A percentile compares a stretch with the other conserved stretches of the same genome.
phyloP scores from a whole-genome alignment of 2,329 filamentous ascomycete species.

The Cucurbitaria berberidis region DNA sequence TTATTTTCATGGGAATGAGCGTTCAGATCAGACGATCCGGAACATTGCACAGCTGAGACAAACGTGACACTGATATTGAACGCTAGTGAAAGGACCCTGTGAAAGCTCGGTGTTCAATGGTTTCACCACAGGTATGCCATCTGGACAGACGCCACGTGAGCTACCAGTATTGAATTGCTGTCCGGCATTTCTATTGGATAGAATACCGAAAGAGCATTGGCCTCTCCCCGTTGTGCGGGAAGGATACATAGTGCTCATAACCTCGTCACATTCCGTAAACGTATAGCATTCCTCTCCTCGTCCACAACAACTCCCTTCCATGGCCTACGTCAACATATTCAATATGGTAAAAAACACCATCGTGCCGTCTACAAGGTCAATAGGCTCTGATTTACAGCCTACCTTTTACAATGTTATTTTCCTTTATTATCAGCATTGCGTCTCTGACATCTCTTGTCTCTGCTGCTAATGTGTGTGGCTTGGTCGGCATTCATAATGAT shows the following conservation, averaged over 20 bases:
- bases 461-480: slow-evolving; percentile 12
- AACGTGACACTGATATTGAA: no score
- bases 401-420: not conserved
- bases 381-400: not conserved
- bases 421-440: not conserved
- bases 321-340: not conserved
- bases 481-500: slow-evolving; percentile 15
- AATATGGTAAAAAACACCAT: not conserved
- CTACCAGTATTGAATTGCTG: not conserved
- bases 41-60: no score
- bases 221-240: not conserved
- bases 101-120: not conserved
- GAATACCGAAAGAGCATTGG: not conserved
- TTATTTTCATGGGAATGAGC: no score
- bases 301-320: not conserved
- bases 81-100: no score
- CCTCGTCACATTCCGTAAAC: not conserved
- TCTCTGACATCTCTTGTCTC: not conserved
- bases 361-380: not conserved
- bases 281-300: not conserved
- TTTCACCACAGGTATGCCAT: not conserved
- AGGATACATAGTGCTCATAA: not conserved
- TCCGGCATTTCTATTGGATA: not conserved
- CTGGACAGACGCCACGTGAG: not conserved
- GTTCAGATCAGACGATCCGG: no score